phyloP scores from a whole-genome alignment of 345 rosid genomes.

The Lepidium africanum region DNA sequence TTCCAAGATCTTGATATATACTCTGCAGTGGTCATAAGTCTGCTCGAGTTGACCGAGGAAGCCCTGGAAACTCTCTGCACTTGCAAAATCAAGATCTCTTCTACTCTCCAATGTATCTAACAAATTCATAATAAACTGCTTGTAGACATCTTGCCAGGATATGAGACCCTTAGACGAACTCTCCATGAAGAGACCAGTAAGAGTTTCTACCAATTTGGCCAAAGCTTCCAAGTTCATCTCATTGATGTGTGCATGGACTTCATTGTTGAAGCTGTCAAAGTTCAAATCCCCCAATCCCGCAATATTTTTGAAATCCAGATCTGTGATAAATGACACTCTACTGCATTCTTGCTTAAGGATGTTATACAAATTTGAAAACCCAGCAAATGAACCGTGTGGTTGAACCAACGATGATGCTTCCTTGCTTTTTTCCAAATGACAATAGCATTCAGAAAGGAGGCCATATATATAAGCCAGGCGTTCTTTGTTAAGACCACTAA shows the following conservation, averaged over 20 bases:
- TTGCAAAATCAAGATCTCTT: slow-evolving; percentile 39
- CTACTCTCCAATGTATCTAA: slow-evolving; percentile 45
- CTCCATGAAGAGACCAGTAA: slow-evolving; percentile 36
- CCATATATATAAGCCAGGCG: slow-evolving; percentile 67
- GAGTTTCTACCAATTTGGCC: slow-evolving; percentile 67
- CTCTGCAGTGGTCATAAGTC: slow-evolving; percentile 46
- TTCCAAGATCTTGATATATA: slow-evolving; percentile 51
- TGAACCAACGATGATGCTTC: slow-evolving; percentile 30
- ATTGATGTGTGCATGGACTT: slow-evolving; percentile 52
- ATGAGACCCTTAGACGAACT: slow-evolving; percentile 49
- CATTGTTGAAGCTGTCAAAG: slow-evolving; percentile 48
- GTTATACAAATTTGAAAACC: slow-evolving; percentile 44
- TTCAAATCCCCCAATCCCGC: slow-evolving; percentile 59
- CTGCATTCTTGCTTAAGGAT: slow-evolving; percentile 66
- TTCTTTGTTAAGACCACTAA: slow-evolving; percentile 76
- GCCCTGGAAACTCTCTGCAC: slow-evolving; percentile 62
- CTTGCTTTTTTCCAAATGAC: slow-evolving; percentile 44
- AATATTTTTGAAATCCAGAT: slow-evolving; percentile 78
- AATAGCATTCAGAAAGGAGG: slow-evolving; percentile 76
- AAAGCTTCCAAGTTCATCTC: slow-evolving; percentile 67
- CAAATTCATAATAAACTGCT: slow-evolving; percentile 45
- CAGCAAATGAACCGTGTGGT: slow-evolving; percentile 26
- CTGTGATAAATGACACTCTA: slow-evolving; percentile 67
- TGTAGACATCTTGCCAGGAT: slow-evolving; percentile 65
- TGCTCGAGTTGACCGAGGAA: slow-evolving; percentile 58